Base-by-base conservation (phyloP, 768 basidiomycete genomes). In the Boletus speciosus region DNA sequence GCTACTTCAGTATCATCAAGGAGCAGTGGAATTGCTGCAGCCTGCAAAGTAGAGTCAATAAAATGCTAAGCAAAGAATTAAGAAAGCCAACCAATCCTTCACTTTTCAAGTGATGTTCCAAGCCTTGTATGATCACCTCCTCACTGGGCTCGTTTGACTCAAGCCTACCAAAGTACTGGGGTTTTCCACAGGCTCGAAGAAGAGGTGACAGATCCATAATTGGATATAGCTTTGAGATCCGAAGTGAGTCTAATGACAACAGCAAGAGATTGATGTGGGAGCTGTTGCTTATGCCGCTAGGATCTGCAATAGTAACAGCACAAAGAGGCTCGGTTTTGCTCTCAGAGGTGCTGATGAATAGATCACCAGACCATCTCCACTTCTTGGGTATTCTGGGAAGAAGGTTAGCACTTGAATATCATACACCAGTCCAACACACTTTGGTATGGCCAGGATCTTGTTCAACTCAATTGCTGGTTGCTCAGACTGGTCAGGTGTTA, bases 281-380 rank as follows among this genome's bases (percentile, higher is more conserved):
- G 36, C 80, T 79, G 7, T 70, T 66, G 19, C 68, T 61, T 14
- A 70, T 70, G 25, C 78, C 75, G 10, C 74, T 73, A 4, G 75
- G 63, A 36, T 84, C 80, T 47, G 70, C 67, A 41, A 88, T 67
- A 2, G 63, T 65, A 31, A 81, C 74, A 35, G 78, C 71, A 68
- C 85, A 85, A 0, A 84, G 59, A 7, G 68, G 68, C 51, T 82
- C 75, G 27, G 73, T 65, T 23, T 69, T 67, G 21, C 70, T 71
- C 5, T 69, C 64, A 19, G 66, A 66, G 3, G 68, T 67, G 25
- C 71, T 72, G 21, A 80, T 72, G 50, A 76, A 74, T 29, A 88
- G 70, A 21, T 79, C 70, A 23, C 85, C 86, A 36, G 74, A 70
- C 87, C 88, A 88, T 57, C 75, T 82, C 81, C 81, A 89, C 49